Conservation (phyloP, 371 early-diverging fungal species). For the Encephalitozoon hellem region DNA sequence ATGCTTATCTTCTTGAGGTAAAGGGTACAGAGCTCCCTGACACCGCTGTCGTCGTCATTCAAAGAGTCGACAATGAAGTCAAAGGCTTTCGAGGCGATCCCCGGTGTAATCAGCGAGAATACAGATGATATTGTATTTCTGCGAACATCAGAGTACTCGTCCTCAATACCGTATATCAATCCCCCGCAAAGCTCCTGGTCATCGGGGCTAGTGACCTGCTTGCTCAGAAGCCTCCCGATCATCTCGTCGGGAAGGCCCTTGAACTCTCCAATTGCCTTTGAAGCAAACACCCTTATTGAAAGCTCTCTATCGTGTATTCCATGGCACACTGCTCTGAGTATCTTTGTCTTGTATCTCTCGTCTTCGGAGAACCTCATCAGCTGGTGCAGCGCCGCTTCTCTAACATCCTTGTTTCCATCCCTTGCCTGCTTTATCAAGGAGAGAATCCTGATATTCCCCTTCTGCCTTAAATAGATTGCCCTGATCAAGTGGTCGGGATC, state of each 20-base stretch:
- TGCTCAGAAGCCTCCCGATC: neutral
- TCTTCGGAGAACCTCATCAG: neutral
- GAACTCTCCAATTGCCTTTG: conserved; percentile 29
- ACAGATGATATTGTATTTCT: conserved; percentile 28
- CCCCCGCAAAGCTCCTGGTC: conserved; percentile 29
- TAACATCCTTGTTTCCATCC: conserved; percentile 34
- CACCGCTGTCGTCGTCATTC: conserved; percentile 20
- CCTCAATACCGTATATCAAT: conserved; percentile 48
- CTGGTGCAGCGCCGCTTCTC: neutral
- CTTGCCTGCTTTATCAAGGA: neutral
- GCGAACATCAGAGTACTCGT: conserved; percentile 35
- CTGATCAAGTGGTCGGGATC: conserved; percentile 9
- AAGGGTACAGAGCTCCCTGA: neutral
- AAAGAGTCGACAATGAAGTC: conserved; percentile 29
- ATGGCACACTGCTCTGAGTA: neutral
- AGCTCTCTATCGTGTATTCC: conserved; percentile 23
- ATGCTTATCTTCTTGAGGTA: conserved; percentile 4
- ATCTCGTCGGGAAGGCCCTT: neutral
- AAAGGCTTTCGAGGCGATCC: neutral
- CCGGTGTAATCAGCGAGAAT: neutral
- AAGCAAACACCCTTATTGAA: conserved; percentile 11
- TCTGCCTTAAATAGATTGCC: neutral
- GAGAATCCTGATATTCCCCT: neutral
- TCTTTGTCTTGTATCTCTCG: neutral
- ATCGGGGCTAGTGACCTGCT: neutral